Evolutionary conservation across 2,329 filamentous ascomycete species (phyloP), one percentile per base, ranked within the genome.

Genomic region (Colletotrichum camelliae): DNA sequence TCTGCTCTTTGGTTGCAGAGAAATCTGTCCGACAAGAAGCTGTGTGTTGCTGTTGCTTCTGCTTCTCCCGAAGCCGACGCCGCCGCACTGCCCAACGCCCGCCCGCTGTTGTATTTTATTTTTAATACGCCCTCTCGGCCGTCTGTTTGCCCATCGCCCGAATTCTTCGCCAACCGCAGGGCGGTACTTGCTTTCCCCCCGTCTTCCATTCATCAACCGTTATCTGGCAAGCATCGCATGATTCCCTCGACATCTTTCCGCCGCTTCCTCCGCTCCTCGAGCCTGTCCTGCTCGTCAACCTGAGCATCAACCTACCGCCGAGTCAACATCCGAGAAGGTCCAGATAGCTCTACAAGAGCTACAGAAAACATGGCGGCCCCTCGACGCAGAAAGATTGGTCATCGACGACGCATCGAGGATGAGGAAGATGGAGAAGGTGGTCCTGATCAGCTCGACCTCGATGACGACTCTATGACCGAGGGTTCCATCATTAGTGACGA

Each of bases 341-440:
- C 65, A 64, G 64, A 58, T 39, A 74, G 69, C 70, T 73, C 37
- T 43, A n/a, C 67, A 5, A 58, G 58, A 74, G 70, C 74, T 76
- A 69, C 74, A n/a, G 43, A 52, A 52, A 84, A 77, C 68, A 91
- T 90, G 89, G 87, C 86, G 82, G 84, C 83, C 75, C 83, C 89
- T 81, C 90, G 91, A 82, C 91, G 92, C 84, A 93, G 90, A 86
- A 93, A 92, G 85, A 84, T 91, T 80, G 91, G 92, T 82, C 91
- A 91, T 80, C 91, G 93, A 81, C 92, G 93, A 83, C 91, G 93
- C 80, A 89, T 92, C 79, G 92, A 93, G 84, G 93, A 94, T 81
- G 93, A 94, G 82, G 93, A 90, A 79, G 93, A 94, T 80, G 93
- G 94, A 78, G 93, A 94, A 78, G 90, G 87, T 78, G 89, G 88